Evolutionary conservation across 305 asterid genomes (phyloP).

Genomic region (Fraxinus albicans): DNA sequence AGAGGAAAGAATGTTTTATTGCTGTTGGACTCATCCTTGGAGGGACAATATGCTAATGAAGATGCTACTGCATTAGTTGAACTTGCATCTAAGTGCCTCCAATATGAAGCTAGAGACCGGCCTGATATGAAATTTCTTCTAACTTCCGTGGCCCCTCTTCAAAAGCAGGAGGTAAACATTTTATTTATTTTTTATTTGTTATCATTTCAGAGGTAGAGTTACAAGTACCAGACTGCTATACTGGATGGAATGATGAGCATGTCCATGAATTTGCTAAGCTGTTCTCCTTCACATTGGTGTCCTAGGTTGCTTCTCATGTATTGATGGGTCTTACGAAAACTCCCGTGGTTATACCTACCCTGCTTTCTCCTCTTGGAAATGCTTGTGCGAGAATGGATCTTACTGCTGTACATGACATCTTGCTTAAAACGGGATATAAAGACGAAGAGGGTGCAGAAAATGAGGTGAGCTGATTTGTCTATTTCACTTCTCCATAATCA

Average conservation of each 20-base stretch:
- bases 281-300: conserved; percentile 10
- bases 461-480: conserved; percentile 57
- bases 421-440: conserved; percentile 93
- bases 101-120: conserved; percentile 91
- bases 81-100: conserved; percentile 93
- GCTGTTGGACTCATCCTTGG: conserved; percentile 94
- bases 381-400: conserved; percentile 96
- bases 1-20: conserved; percentile 78
- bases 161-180: conserved; percentile 68
- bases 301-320: conserved; percentile 72
- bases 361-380: conserved; percentile 95
- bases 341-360: conserved; percentile 62
- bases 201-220: neutral
- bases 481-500: neutral
- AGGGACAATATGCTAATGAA: conserved; percentile 92
- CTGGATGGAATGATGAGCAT: neutral
- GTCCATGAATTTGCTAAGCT: neutral
- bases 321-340: conserved; percentile 86
- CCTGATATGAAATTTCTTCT: conserved; percentile 83
- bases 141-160: conserved; percentile 75
- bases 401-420: conserved; percentile 87
- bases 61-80: conserved; percentile 92
- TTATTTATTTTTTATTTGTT: neutral
- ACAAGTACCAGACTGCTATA: neutral
- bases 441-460: conserved; percentile 98